phyloP scores from a whole-genome alignment of 148 eudicot genomes.

The Persicaria tinctoria region DNA sequence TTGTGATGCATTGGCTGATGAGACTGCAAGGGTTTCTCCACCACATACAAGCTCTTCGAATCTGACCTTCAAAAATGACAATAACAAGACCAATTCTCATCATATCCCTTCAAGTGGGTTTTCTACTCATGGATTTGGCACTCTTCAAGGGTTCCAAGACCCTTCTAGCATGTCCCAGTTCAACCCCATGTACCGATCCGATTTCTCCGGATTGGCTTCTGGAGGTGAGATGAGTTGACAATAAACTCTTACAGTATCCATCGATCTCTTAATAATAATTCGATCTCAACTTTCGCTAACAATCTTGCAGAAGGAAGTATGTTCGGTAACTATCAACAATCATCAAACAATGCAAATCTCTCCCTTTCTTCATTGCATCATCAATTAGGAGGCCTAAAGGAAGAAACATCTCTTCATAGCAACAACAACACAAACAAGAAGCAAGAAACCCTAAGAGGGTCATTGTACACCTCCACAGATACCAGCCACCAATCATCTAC shows the following conservation, averaged over 20 bases:
- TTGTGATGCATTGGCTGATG: slow-evolving; percentile 90
- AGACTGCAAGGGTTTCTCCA: slow-evolving; percentile 44
- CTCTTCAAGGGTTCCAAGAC: slow-evolving; percentile 22
- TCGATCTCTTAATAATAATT: slow-evolving; percentile 23
- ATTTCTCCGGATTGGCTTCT: slow-evolving; percentile 20
- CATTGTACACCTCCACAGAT: slow-evolving; percentile 19
- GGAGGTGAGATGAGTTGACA: neutral
- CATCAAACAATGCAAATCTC: slow-evolving; percentile 25
- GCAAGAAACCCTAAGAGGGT: slow-evolving; percentile 24
- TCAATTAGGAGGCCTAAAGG: slow-evolving; percentile 14
- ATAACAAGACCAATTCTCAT: slow-evolving; percentile 21
- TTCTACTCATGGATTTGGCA: slow-evolving; percentile 21
- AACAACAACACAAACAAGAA: slow-evolving; percentile 11
- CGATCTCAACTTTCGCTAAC: neutral
- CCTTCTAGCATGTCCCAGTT: slow-evolving; percentile 29
- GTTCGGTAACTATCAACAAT: slow-evolving; percentile 12
- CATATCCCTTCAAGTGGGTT: slow-evolving; percentile 18
- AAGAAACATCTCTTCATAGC: slow-evolving; percentile 19
- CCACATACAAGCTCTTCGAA: slow-evolving; percentile 12
- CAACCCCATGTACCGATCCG: slow-evolving; percentile 28
- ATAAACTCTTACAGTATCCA: slow-evolving; percentile 3
- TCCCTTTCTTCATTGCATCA: slow-evolving; percentile 33
- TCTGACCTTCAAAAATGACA: slow-evolving; percentile 48
- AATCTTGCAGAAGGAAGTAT: neutral
- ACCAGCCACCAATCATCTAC: slow-evolving; percentile 4